Base-by-base conservation (phyloP, 106 monocot species). In the Platanthera guangdongensis region DNA sequence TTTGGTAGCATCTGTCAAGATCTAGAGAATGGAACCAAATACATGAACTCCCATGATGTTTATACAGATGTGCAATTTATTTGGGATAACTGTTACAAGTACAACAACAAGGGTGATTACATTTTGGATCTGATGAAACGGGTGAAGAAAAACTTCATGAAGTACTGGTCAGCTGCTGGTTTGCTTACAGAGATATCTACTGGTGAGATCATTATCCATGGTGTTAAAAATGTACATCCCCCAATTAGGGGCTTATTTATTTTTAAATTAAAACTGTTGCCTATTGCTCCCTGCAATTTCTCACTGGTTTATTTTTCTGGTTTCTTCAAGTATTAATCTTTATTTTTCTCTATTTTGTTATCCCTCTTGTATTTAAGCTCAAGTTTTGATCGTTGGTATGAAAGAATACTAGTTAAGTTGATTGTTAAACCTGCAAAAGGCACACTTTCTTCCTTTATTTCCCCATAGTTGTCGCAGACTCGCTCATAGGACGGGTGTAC, bases 71-170 rank as follows among this genome's bases (percentile, higher is more conserved):
- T 97, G 54, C 86, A 97, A 52, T 84, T 86, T 78, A 97, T 97
- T 30, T 97, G 96, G 96, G 84, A 93, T 13, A 97, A 97, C 57
- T 97, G 96, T 79, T 85, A 83, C 71, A 91, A 86, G 80, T 97
- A 97, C 78, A 97, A 97, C 74, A 97, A 91, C 28, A 97, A 97
- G 80, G 96, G 96, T 79, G 93, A 93, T 88, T 96, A 91, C 62
- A 81, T 97, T 80, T 53, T 97, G 9, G 93, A 91, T 53, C 89
- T 97, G 67, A 97, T 97, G 96, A 91, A 85, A 83, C 83, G 91
- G 47, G 96, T 97, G 77, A 97, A 97, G 83, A 93, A 94, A 82
- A 91, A 89, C 54, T 97, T 97, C 84, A 84, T 89, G 81, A 97
- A 97, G 80, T 86, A 88, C 69, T 97, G 96, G 96, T 81, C 76